Evolutionary conservation across 441 rosid genomes (phyloP), one percentile per base, ranked within the genome.

Genomic region (Euphorbia celastroides): DNA sequence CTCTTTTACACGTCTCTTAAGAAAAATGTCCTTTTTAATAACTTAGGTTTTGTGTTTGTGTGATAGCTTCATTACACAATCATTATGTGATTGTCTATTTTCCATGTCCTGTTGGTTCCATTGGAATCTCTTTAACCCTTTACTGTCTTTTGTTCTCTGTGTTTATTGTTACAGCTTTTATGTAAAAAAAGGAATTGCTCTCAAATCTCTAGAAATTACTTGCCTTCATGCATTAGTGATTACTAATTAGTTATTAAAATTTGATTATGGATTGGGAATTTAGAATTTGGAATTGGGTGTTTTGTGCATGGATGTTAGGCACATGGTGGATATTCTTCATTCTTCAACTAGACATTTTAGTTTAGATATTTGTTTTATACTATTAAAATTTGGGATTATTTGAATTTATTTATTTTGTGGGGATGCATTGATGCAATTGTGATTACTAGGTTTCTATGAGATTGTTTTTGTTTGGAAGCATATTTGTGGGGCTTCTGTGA

Each of bases 231-330:
- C 55, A 50, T n/a, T n/a, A 19, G 5, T 6, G 7, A 16, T 50
- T 50, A 19, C 10, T 7, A 50, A n/a, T n/a, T n/a, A 50, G 22
- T 16, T 48, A n/a, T 48, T 5, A 0, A 50, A 50, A 1, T 16
- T 50, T 50, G 20, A n/a, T 7, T n/a, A 51, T 51, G 23, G 10
- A 19, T 51, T 51, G 56, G 34, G 36, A 3, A 26, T 57, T 11
- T 57, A 57, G 56, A 31, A 34, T 7, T 41, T 13, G 26, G 44
- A 34, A 58, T 66, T 42, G 0, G 28, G 19, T 20, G 51, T 70
- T 60, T 60, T 77, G 20, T 72, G 76, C 79, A 74, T 81, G 83
- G 82, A 81, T 68, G 71, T 72, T 81, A 68, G 79, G 73, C 82
- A 77, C 77, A 74, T 81, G 83, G 77, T 65, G 17, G 17, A 31